Percentiles rank a stretch among this genome's conserved stretches.
phyloP scores from a whole-genome alignment of 225 moss, liverwort and hornwort genomes.

The Neckera pumila region DNA sequence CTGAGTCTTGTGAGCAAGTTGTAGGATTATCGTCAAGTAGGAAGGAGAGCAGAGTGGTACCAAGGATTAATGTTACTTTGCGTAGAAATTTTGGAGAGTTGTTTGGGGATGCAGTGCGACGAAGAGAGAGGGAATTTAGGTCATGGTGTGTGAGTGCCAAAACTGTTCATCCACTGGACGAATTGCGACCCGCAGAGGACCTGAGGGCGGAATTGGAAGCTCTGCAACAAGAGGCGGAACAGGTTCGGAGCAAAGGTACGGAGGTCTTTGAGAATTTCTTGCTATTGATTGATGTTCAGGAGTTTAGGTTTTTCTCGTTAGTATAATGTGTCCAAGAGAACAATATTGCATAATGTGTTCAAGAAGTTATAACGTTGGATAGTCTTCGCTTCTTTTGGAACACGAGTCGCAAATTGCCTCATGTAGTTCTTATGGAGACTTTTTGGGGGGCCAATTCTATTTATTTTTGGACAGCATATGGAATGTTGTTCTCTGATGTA shows the following conservation, averaged over 20 bases:
- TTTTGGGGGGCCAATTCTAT: neutral
- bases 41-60: neutral
- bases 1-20: neutral
- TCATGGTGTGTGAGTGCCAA: neutral
- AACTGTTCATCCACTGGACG: neutral
- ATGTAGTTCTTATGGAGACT: neutral
- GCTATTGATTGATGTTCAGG: neutral
- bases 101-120: neutral
- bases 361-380: neutral
- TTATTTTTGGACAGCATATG: neutral
- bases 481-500: neutral
- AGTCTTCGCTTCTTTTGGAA: neutral
- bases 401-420: neutral
- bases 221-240: constrained; percentile 61
- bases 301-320: neutral
- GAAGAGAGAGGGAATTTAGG: neutral
- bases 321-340: no score
- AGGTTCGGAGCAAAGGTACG: constrained; percentile 65
- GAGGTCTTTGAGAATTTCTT: neutral
- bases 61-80: neutral
- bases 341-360: neutral
- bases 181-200: constrained; percentile 22
- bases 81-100: neutral
- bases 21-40: neutral
- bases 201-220: constrained; percentile 55